Conservation (phyloP, 2,329 filamentous ascomycete species). For the Pestalotiopsis fici region DNA sequence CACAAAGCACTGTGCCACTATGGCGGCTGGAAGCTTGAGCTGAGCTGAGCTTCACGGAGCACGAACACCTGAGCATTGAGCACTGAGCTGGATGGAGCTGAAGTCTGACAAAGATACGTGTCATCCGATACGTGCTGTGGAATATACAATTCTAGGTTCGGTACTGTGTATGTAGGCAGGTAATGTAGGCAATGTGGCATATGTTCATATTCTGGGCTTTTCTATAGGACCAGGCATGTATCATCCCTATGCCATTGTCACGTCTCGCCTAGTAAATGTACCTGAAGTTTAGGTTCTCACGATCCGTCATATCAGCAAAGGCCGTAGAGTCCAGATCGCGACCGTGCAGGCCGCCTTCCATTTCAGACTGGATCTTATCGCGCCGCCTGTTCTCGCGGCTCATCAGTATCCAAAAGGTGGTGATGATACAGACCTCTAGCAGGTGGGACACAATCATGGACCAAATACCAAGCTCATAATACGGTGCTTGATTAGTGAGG, state of each 20-base stretch:
- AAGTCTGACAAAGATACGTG: no score
- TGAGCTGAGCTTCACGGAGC: neutral
- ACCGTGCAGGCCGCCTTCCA: slow-evolving; percentile 38
- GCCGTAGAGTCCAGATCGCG: slow-evolving; percentile 50
- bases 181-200: no score
- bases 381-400: slow-evolving; percentile 49
- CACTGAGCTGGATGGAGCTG: no score
- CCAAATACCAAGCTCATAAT: slow-evolving; percentile 54
- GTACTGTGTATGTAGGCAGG: no score
- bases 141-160: no score
- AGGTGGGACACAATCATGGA: slow-evolving; percentile 57
- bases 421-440: slow-evolving; percentile 48
- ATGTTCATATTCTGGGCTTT: no score
- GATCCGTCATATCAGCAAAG: slow-evolving; percentile 52
- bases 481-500: slow-evolving; percentile 46
- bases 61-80: no score
- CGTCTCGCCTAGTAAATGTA: slow-evolving; percentile 28
- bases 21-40: neutral
- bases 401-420: slow-evolving; percentile 45
- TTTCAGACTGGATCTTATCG: slow-evolving; percentile 42
- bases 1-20: neutral
- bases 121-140: no score
- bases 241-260: neutral
- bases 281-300: slow-evolving; percentile 48
- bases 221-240: no score